Base-by-base conservation (phyloP, 1,139 yeast genomes). In the Suhomyces terraborum region DNA sequence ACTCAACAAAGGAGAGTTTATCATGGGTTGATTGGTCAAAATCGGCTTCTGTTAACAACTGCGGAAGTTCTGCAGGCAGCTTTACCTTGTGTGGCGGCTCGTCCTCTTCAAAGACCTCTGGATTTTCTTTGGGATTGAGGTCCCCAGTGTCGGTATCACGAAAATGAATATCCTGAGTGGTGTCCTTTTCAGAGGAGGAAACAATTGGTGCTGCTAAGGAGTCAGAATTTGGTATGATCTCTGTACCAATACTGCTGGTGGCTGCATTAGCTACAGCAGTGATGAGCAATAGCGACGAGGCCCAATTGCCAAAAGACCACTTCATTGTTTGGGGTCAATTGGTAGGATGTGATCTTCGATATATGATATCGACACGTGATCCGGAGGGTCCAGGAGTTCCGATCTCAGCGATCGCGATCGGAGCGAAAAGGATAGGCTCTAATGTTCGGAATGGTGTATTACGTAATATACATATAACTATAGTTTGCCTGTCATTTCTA, bases 21-120 rank as follows among this genome's bases (percentile, higher is more conserved):
- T 65, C 57, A 13, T 73, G 54, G 3, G 82, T 59, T 7, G 59
- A 57, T 13, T 55, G 47, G 48, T 79, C 79, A 50, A 83, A 83
- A 23, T 61, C 64, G 2, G 53, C 61, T 14, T 51, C 37, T 6
- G 58, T 64, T 48, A 76, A 46, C 13, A 50, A 56, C 0, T 66
- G 62, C 2, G 66, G 62, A 35, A 63, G 42, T 18, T 41, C 45
- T 19, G 49, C 40, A 8, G 6, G 20, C 42, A 9, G 6, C 23
- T 8, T 19, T 29, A 3, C 6, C 26, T 4, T 17, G 12, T 2
- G 12, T 2, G 24, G 22, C 5, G 43, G 38, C 17, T 40, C 43
- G 14, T 38, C 40, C 6, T 30, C 40, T 20, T 40, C 43, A 20
- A 33, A 41, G 25, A 21, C 20, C 28, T 41, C 45, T 3, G 42